Base-by-base conservation (phyloP, 108 stramenopile species). In the Thalassiosira profunda region DNA sequence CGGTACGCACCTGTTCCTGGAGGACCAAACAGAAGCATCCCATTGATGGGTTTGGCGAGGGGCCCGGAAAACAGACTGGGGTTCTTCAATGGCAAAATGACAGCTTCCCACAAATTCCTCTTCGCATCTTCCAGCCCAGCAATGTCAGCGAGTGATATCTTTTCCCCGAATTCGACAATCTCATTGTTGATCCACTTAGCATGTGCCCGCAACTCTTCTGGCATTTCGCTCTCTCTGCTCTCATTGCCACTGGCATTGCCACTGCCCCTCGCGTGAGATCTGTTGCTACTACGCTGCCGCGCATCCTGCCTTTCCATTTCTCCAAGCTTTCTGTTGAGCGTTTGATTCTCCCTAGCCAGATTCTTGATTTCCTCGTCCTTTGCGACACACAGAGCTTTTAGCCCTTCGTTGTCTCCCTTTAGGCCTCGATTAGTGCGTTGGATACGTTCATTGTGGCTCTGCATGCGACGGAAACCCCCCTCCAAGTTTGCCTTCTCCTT, bases 61-160 rank as follows among this genome's bases (percentile, higher is more conserved):
- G 97, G 64, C 21, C 97, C 97, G 11, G 92, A 94, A 75, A 98
- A 98, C 14, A 98, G 53, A 42, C 95, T 96, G 6, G 97, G 97
- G 10, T 93, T 85, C 54, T 84, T 75, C 93, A 96, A 94, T 12
- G 97, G 97, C 90, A 86, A 87, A 51, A 92, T 85, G 12, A 98
- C 92, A n/a, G 92, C 68, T 81, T 98, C 97, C 56, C 76, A 55
- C 9, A 98, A 73, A 10, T 93, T 92, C 35, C 74, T 70, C 60
- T 98, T 98, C 43, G 95, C 97, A 69, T 91, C 77, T 5, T 64
- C 52, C 46, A 97, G 65, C 0, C 97, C 97, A 14, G 94, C 94
- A 79, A 97, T 95, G 56, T 95, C 94, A 47, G 88, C 87, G 81
- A 97, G 96, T n/a, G 90, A 88, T 8, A 92, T 62, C 15, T 77